These are phyloP conservation scores for Kondoa subrosea DNA, from an alignment of 768 basidiomycete genomes.

Conservation along the genomic window DNA sequence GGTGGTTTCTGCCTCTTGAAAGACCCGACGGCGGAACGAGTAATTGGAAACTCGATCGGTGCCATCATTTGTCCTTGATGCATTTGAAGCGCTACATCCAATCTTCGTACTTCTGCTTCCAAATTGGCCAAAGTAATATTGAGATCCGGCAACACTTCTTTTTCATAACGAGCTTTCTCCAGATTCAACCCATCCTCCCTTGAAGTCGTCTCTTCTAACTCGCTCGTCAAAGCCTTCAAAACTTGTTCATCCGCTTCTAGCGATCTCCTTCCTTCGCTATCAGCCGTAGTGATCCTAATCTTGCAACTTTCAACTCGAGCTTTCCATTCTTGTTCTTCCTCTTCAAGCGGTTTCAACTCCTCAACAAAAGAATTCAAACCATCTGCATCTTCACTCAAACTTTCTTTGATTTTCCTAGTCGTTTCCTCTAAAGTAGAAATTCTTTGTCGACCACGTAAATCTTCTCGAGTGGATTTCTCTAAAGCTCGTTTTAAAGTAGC, in stretches of 20 bases:
- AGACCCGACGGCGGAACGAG: neutral
- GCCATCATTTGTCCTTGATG: neutral
- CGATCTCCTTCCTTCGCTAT: slow-evolving; percentile 9
- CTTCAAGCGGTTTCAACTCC: slow-evolving; percentile 8
- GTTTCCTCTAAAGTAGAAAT: slow-evolving; percentile 19
- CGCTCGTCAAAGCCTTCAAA: slow-evolving; percentile 1
- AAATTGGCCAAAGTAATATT: neutral
- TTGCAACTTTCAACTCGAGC: slow-evolving; percentile 8
- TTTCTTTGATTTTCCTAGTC: slow-evolving; percentile 13
- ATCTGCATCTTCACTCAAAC: slow-evolving; percentile 13
- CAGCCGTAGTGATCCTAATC: neutral
- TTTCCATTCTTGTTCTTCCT: neutral
- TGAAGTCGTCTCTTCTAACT: slow-evolving; percentile 7
- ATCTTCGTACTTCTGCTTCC: neutral
- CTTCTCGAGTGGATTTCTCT: slow-evolving; percentile 17
- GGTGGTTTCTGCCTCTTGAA: slow-evolving; percentile 1
- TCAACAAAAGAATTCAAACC: slow-evolving; percentile 6
- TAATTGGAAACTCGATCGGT: neutral
- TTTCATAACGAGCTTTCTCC: slow-evolving; percentile 10
- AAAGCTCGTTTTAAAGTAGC: slow-evolving; percentile 12
- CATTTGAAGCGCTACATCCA: neutral
- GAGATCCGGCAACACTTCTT: slow-evolving; percentile 6
- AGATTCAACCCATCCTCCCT: slow-evolving; percentile 15
- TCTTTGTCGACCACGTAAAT: slow-evolving; percentile 12
- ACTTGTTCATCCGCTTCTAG: slow-evolving; percentile 13